phyloP scores from a whole-genome alignment of 83 land plant genomes.

The Picea abies region DNA sequence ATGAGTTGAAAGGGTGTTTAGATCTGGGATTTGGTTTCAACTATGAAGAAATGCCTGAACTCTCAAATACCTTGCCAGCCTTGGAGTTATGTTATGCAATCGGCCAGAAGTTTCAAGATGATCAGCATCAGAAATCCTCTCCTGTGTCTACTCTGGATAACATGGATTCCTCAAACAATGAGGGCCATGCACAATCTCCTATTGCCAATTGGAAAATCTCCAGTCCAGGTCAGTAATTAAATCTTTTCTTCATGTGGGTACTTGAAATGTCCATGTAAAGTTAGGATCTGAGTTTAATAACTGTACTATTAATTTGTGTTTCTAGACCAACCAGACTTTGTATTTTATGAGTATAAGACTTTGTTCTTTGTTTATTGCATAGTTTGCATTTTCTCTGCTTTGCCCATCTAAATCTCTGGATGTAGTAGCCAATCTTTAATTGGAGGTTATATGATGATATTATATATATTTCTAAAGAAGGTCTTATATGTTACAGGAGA shows the following conservation, averaged over 20 bases:
- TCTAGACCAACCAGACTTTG: neutral
- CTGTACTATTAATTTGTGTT: neutral
- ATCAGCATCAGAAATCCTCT: constrained; percentile 29
- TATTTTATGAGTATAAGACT: neutral
- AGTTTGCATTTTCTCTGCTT: neutral
- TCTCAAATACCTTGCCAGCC: constrained; percentile 66
- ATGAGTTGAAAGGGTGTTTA: constrained; percentile 60
- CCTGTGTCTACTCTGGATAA: constrained; percentile 5
- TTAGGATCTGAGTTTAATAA: neutral
- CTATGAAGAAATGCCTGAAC: constrained; percentile 64
- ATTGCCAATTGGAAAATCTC: constrained; percentile 68
- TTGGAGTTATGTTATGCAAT: constrained; percentile 63
- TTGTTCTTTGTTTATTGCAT: neutral
- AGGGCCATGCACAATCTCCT: constrained; percentile 21
- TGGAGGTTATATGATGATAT: too few relatives aligned
- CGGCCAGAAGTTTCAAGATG: constrained; percentile 47
- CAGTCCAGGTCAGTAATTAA: constrained; percentile 39
- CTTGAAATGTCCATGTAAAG: neutral
- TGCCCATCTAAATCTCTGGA: neutral
- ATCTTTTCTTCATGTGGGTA: neutral
- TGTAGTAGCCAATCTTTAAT: too few relatives aligned
- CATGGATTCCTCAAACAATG: neutral
- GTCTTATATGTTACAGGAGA: constrained; percentile 22
- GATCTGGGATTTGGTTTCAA: constrained; percentile 65
- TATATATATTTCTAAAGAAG: neutral